These are phyloP conservation scores for Talaromyces albobiverticillius DNA, from an alignment of 2,329 filamentous ascomycete genomes.

Conservation along the genomic window DNA sequence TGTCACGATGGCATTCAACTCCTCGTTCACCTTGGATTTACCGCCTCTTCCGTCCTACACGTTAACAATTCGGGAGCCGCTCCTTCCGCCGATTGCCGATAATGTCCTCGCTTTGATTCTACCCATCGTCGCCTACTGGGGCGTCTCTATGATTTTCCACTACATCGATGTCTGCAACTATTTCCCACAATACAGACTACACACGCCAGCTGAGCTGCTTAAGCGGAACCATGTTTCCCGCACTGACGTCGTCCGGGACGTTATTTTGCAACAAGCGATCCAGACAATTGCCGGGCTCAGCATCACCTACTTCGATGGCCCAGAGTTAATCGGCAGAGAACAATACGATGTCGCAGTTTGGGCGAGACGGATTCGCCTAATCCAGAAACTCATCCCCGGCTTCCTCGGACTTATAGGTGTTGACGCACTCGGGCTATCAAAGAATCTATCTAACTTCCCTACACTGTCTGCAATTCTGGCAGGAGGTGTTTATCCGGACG, in stretches of 20 bases:
- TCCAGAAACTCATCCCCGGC: constrained; percentile 73
- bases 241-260: constrained; percentile 84
- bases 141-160: constrained; percentile 81
- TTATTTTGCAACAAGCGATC: constrained; percentile 85
- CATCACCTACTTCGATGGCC: constrained; percentile 69
- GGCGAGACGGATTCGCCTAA: constrained; percentile 76
- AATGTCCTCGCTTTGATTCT: constrained; percentile 71
- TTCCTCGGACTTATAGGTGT: constrained; percentile 70
- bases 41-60: constrained; percentile 85
- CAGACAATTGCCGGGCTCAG: constrained; percentile 71
- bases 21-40: constrained; percentile 52
- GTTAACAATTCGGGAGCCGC: constrained; percentile 64
- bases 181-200: constrained; percentile 86
- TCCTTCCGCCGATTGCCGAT: constrained; percentile 78
- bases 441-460: constrained; percentile 72
- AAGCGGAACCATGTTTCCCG: constrained; percentile 84
- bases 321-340: constrained; percentile 72
- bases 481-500: constrained; percentile 76
- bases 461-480: constrained; percentile 71
- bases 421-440: constrained; percentile 71
- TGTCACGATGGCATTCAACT: constrained; percentile 32
- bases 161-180: constrained; percentile 79
- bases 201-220: constrained; percentile 87
- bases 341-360: constrained; percentile 86
- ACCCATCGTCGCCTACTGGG: constrained; percentile 86